These are phyloP conservation scores for Micractinium conductrix DNA, from an alignment of 139 green algal species.

Conservation along the genomic window DNA sequence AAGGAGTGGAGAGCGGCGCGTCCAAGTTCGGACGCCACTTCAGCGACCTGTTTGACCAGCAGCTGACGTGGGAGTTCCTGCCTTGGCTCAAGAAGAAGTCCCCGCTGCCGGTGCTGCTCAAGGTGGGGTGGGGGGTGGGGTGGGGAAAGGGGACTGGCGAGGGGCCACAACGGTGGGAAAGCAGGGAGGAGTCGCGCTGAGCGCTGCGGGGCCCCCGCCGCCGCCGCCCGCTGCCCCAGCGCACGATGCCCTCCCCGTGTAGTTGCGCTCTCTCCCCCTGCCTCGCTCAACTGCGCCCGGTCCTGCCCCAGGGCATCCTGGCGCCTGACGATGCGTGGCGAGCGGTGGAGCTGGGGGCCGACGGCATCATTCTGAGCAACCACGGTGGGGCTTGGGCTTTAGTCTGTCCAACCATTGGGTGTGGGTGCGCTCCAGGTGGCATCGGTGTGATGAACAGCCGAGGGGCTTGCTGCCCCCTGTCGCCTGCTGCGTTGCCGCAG, in stretches of 20 bases:
- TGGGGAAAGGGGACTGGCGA: no score
- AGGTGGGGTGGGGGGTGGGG: conserved; percentile 53
- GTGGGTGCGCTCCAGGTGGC: no score
- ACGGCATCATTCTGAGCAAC: conserved; percentile 87
- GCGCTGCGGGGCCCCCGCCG: no score
- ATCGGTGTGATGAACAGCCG: no score
- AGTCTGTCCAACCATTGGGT: no score
- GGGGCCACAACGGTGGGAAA: no score
- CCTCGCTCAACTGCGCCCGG: no score
- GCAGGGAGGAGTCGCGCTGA: no score
- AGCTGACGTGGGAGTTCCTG: conserved; percentile 81
- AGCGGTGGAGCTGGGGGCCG: conserved; percentile 75
- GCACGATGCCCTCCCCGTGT: not conserved
- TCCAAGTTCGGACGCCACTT: conserved; percentile 45
- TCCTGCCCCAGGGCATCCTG: conserved; percentile 76
- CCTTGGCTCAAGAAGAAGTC: conserved; percentile 80
- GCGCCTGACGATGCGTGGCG: conserved; percentile 73
- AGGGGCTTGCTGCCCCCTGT: no score
- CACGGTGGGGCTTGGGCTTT: no score
- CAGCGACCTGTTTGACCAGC: conserved; percentile 52
- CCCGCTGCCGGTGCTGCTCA: conserved; percentile 83
- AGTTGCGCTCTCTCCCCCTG: not conserved
- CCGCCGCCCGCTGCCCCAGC: no score
- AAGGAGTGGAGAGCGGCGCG: not conserved
- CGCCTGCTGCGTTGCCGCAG: no score